These are phyloP conservation scores for Microcera coccophila DNA, from an alignment of 2,329 filamentous ascomycete genomes.

Conservation along the genomic window DNA sequence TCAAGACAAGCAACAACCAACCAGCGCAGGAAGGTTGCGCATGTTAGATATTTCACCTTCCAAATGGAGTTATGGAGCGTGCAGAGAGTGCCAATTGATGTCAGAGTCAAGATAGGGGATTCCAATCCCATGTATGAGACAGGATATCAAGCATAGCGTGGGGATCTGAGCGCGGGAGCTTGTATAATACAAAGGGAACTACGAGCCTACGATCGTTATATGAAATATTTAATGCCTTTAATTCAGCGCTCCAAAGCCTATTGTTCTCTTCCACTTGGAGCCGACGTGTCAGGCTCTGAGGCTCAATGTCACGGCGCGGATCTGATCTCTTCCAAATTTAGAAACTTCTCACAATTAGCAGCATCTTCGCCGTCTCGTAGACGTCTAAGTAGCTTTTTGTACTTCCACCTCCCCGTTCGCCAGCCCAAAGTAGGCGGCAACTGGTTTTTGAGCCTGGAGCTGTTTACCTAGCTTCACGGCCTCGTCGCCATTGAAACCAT, in stretches of 20 bases:
- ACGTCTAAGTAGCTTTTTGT: conserved; percentile 24
- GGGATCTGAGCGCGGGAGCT: conserved; percentile 29
- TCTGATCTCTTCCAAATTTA: too few species aligned
- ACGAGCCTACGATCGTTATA: conserved; percentile 34
- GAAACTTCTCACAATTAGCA: too few species aligned
- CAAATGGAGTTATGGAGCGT: conserved; percentile 26
- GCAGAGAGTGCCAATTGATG: conserved; percentile 19
- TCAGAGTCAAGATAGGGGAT: conserved; percentile 15
- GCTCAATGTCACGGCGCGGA: too few species aligned
- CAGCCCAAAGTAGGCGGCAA: conserved; percentile 94
- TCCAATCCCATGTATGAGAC: conserved; percentile 16
- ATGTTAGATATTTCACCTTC: conserved; percentile 29
- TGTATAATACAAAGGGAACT: conserved; percentile 35
- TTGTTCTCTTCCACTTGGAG: too few species aligned
- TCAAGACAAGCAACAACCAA: conserved; percentile 73
- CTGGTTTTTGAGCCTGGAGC: conserved; percentile 78
- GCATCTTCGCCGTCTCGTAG: too few species aligned
- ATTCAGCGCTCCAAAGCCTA: neutral
- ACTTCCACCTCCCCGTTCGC: conserved; percentile 61
- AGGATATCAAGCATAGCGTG: conserved; percentile 34
- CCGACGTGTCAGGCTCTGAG: conserved; percentile 5
- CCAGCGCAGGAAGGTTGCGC: conserved; percentile 68
- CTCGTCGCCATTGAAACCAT: conserved; percentile 72
- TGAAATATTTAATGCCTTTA: conserved; percentile 28
- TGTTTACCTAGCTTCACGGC: conserved; percentile 49